phyloP scores from a whole-genome alignment of 164 flowering plant species.

The Vitis rupestris region DNA sequence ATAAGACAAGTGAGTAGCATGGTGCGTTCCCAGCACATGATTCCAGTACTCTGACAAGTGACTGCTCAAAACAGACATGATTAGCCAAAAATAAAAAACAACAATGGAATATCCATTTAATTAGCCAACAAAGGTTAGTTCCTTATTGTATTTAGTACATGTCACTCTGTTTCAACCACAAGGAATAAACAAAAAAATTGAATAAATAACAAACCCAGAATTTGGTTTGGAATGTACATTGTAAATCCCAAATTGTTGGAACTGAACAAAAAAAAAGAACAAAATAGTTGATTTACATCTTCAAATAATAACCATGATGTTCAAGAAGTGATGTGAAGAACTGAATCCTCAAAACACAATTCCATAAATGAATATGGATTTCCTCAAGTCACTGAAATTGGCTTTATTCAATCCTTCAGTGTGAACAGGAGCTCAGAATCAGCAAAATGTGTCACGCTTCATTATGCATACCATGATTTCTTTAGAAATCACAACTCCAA shows the following conservation, averaged over 20 bases:
- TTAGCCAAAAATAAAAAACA: conserved; percentile 4
- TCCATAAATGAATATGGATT: too few species aligned
- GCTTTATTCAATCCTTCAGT: too few species aligned
- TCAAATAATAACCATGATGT: background rate
- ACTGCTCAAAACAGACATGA: conserved; percentile 49
- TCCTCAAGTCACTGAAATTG: too few species aligned
- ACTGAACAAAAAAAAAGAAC: background rate
- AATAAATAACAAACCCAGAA: background rate
- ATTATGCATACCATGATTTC: too few species aligned
- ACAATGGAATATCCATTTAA: background rate
- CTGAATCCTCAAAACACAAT: too few species aligned
- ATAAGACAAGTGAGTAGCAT: conserved; percentile 80
- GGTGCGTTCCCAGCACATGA: conserved; percentile 59
- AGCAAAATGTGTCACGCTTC: too few species aligned
- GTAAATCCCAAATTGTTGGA: background rate
- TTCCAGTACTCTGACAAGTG: conserved; percentile 76
- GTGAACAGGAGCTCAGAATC: too few species aligned
- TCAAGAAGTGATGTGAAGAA: background rate
- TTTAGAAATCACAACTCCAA: too few species aligned
- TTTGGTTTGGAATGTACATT: background rate
- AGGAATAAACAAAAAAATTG: background rate
- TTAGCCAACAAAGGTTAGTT: background rate
- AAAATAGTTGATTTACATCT: background rate
- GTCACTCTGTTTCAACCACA: background rate
- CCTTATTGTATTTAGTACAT: background rate